These are phyloP conservation scores for Aurifilum marmelostoma DNA, from an alignment of 2,329 filamentous ascomycete species.

Conservation along the genomic window DNA sequence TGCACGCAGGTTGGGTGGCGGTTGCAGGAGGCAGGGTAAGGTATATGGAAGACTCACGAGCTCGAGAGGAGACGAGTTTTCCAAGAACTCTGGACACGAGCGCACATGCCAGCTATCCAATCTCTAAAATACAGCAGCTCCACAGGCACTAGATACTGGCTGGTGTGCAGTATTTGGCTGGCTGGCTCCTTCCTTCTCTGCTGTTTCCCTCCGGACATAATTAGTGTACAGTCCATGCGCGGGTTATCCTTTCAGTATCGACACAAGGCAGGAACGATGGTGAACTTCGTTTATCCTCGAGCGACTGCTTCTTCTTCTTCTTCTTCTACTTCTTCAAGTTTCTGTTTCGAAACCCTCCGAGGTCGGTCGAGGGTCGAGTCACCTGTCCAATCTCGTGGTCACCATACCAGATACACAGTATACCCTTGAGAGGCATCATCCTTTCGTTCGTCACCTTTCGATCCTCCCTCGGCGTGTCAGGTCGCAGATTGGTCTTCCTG, in stretches of 20 bases:
- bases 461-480: background rate
- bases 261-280: background rate
- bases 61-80: background rate
- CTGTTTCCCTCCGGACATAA: background rate
- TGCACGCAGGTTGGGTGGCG: background rate
- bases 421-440: background rate
- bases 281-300: background rate
- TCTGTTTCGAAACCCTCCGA: background rate
- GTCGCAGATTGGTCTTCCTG: background rate
- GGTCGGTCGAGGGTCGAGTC: background rate
- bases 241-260: background rate
- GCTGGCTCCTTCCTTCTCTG: background rate
- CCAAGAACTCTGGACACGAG: too few relatives aligned
- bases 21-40: background rate
- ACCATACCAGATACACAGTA: background rate
- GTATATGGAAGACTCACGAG: background rate
- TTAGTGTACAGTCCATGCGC: background rate
- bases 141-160: background rate
- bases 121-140: background rate
- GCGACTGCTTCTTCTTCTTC: too few relatives aligned
- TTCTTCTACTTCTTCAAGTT: too few relatives aligned
- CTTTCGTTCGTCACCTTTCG: background rate
- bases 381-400: background rate
- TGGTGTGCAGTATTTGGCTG: background rate
- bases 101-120: background rate